Evolutionary conservation across 2,329 filamentous ascomycete species (phyloP).

Genomic region (Aspergillus caelatus): DNA sequence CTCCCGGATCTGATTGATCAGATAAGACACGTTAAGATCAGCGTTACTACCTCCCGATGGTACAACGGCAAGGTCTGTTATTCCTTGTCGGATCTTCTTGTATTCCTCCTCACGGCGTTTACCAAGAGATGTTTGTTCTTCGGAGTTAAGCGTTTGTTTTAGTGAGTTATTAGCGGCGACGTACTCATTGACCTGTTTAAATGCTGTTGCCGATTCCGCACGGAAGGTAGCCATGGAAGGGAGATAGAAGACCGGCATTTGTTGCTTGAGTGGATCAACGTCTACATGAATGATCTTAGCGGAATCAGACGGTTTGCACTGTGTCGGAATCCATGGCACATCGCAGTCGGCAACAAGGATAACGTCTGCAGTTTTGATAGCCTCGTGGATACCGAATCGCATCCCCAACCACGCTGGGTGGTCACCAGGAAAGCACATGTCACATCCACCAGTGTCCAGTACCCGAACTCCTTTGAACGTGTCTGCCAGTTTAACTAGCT

Average conservation of each 20-base stretch:
- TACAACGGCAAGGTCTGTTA: conserved; percentile 58
- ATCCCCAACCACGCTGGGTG: conserved; percentile 67
- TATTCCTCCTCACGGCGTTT: conserved; percentile 61
- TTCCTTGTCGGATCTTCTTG: conserved; percentile 60
- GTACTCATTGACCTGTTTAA: conserved; percentile 70
- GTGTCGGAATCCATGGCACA: conserved; percentile 90
- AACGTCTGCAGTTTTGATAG: conserved; percentile 75
- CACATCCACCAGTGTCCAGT: conserved; percentile 55
- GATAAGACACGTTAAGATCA: conserved; percentile 63
- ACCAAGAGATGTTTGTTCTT: conserved; percentile 52
- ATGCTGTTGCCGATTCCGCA: conserved; percentile 64
- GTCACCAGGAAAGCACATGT: conserved; percentile 54
- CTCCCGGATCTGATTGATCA: conserved; percentile 59
- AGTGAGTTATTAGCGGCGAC: conserved; percentile 54
- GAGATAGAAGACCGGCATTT: conserved; percentile 75
- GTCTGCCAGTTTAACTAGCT: conserved; percentile 52
- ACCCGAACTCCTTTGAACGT: conserved; percentile 53
- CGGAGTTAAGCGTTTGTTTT: conserved; percentile 45
- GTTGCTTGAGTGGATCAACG: conserved; percentile 68
- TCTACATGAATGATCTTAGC: conserved; percentile 68
- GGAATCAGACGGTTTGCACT: conserved; percentile 59
- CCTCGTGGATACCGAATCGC: conserved; percentile 72
- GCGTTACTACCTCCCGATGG: conserved; percentile 61
- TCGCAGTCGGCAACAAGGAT: conserved; percentile 88
- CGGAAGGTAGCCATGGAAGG: conserved; percentile 66